phyloP scores from a whole-genome alignment of 495 filamentous ascomycete genomes.

The Hypoxylon rickii region DNA sequence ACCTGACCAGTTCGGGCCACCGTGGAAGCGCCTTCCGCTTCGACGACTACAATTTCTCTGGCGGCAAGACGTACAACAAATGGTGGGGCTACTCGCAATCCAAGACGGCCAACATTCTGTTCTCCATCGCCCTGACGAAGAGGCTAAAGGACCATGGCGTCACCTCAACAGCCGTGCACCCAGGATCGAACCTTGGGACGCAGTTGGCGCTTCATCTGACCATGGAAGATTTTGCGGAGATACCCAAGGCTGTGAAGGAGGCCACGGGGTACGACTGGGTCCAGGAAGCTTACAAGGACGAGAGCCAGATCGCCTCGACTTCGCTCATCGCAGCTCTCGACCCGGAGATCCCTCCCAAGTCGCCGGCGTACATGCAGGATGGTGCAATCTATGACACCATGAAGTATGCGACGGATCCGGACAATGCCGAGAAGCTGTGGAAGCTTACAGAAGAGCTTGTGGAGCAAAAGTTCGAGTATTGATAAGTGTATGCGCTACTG shows the following conservation, averaged over 20 bases:
- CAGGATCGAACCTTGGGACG: constrained; percentile 36
- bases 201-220: constrained; percentile 12
- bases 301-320: constrained; percentile 26
- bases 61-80: constrained; percentile 46
- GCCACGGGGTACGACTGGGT: constrained; percentile 18
- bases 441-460: constrained; percentile 55
- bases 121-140: constrained; percentile 44
- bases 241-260: constrained; percentile 10
- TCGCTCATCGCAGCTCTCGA: constrained; percentile 27
- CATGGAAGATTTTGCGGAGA: constrained; percentile 7
- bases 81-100: constrained; percentile 52
- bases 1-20: constrained; percentile 42
- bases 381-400: constrained; percentile 21
- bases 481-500: no score
- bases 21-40: constrained; percentile 34
- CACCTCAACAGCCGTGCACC: constrained; percentile 44
- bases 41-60: constrained; percentile 42
- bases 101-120: constrained; percentile 56
- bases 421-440: constrained; percentile 52
- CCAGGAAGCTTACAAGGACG: constrained; percentile 11
- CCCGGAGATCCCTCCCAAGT: constrained; percentile 23
- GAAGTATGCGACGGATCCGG: constrained; percentile 37
- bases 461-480: constrained; percentile 46
- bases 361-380: constrained; percentile 22
- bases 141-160: constrained; percentile 38